phyloP scores from a whole-genome alignment of 306 rosid species.

The Medicago lupulina region DNA sequence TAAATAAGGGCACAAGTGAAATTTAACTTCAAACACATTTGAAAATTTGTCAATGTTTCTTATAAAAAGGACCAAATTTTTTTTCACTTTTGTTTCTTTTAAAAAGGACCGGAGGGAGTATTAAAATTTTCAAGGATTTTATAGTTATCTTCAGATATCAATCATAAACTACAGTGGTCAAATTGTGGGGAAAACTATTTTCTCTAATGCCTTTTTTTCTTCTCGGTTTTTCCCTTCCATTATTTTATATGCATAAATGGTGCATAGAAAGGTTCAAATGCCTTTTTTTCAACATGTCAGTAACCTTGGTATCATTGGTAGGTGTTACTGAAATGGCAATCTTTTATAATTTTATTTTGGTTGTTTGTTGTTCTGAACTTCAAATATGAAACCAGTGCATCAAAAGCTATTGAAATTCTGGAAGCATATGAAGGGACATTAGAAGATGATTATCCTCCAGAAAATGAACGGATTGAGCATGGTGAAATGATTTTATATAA shows the following conservation, averaged over 20 bases:
- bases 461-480: conserved; percentile 90
- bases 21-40: too few species aligned
- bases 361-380: conserved; percentile 36
- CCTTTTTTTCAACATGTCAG: not conserved
- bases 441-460: conserved; percentile 95
- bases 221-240: not conserved
- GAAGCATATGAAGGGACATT: conserved; percentile 98
- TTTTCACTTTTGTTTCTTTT: too few species aligned
- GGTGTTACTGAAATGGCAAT: conserved; percentile 24
- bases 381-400: conserved; percentile 58
- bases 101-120: too few species aligned
- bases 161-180: not conserved
- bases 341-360: conserved; percentile 2
- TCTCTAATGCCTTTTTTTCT: not conserved
- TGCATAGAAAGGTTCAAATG: not conserved
- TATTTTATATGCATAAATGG: conserved; percentile 14
- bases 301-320: conserved; percentile 20
- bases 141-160: not conserved
- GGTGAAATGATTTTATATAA: conserved; percentile 95
- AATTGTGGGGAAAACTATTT: not conserved
- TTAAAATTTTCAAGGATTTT: not conserved
- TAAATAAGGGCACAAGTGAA: too few species aligned
- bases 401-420: conserved; percentile 90
- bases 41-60: too few species aligned
- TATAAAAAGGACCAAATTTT: too few species aligned